Percentiles rank a stretch among this genome's conserved stretches.
Conservation (phyloP, 345 rosid species). For the Pistacia vera region DNA sequence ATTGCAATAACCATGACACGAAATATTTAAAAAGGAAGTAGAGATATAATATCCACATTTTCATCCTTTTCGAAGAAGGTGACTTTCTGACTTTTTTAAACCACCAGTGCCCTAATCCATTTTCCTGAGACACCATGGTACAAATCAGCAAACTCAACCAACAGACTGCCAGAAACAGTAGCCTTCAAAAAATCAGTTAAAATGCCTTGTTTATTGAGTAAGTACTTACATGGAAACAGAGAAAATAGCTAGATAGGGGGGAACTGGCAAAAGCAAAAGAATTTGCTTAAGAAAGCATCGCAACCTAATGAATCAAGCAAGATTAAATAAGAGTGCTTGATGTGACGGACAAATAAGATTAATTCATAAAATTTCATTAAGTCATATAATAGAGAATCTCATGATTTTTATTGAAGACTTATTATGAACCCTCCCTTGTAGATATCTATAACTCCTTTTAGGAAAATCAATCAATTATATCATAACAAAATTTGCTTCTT, state of each 20-base stretch:
- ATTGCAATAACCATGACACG: background rate
- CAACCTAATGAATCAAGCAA: background rate
- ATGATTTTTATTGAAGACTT: background rate
- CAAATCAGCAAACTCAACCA: constrained; percentile 20
- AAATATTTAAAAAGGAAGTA: background rate
- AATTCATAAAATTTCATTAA: background rate
- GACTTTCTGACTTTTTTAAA: constrained; percentile 74
- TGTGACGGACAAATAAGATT: background rate
- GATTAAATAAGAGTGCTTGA: background rate
- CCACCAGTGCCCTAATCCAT: constrained; percentile 96
- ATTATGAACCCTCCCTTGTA: background rate
- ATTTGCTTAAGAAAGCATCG: background rate
- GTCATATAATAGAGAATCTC: background rate
- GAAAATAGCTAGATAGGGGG: background rate
- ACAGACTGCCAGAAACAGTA: constrained; percentile 28
- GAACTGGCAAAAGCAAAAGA: background rate
- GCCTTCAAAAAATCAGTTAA: constrained; percentile 15
- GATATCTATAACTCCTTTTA: constrained; percentile 1
- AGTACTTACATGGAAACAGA: background rate
- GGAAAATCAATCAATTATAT: background rate
- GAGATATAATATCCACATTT: constrained; percentile 48
- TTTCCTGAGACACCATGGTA: constrained; percentile 86
- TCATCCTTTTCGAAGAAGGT: constrained; percentile 61
- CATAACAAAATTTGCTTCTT: background rate
- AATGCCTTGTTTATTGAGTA: background rate